Conservation (phyloP, 2,329 filamentous ascomycete genomes). For the Acephala macrosclerotiorum region DNA sequence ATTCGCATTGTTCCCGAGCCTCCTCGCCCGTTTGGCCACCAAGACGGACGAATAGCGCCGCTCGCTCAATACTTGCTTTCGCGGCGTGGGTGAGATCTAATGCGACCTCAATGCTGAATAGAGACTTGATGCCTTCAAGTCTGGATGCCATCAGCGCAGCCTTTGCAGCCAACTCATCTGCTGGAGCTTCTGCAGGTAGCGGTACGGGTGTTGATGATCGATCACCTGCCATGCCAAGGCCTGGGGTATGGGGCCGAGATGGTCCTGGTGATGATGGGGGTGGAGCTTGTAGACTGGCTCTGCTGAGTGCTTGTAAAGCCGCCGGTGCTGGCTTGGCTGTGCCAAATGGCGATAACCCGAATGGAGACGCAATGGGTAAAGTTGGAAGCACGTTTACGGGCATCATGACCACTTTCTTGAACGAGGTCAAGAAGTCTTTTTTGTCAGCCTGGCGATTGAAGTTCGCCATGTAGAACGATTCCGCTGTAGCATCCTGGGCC, state of each 20-base stretch:
- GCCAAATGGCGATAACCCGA: conserved; percentile 59
- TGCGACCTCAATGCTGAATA: conserved; percentile 97
- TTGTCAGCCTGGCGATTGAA: conserved; percentile 95
- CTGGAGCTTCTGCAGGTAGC: conserved; percentile 73
- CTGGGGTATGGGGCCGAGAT: conserved; percentile 60
- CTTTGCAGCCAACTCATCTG: conserved; percentile 92
- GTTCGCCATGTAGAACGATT: conserved; percentile 96
- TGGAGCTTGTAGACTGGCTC: conserved; percentile 40
- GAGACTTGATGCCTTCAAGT: conserved; percentile 90
- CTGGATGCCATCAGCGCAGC: conserved; percentile 96
- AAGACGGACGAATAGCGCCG: conserved; percentile 81
- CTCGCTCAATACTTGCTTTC: conserved; percentile 86
- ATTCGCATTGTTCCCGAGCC: conserved; percentile 86
- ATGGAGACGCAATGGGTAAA: conserved; percentile 64
- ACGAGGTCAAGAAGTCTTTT: conserved; percentile 93
- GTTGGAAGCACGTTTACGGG: conserved; percentile 89
- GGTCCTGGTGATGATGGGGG: conserved; percentile 37
- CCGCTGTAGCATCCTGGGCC: conserved; percentile 87
- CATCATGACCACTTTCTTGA: conserved; percentile 99
- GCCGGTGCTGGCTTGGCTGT: conserved; percentile 36
- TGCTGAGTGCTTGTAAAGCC: conserved; percentile 12
- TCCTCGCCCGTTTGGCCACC: conserved; percentile 83
- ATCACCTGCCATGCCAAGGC: conserved; percentile 44
- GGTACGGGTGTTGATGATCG: conserved; percentile 42
- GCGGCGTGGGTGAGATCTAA: conserved; percentile 88